Evolutionary conservation across 495 filamentous ascomycete genomes (phyloP).

Genomic region (Penicillium herquei): DNA sequence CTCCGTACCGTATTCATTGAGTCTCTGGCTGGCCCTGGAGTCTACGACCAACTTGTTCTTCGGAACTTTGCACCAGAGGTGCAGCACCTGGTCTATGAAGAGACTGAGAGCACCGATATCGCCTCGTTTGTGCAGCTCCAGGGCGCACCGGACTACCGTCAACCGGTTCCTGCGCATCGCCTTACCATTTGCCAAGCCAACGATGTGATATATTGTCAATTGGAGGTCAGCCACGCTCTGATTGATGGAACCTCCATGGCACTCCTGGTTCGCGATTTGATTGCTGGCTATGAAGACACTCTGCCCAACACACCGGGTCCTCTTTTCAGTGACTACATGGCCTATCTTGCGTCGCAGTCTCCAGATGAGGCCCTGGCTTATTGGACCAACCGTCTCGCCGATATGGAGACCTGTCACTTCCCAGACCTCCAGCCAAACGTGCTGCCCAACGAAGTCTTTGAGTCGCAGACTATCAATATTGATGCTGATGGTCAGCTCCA

Average conservation of each 20-base stretch:
- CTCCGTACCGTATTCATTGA: background rate
- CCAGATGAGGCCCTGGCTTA: background rate
- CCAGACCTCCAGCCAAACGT: too few relatives aligned
- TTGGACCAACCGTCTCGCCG: too few relatives aligned
- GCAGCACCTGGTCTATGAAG: background rate
- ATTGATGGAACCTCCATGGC: background rate
- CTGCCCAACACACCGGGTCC: background rate
- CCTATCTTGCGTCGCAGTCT: background rate
- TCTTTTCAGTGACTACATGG: too few relatives aligned
- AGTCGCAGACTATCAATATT: background rate
- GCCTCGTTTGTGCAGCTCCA: background rate
- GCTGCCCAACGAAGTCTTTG: too few relatives aligned
- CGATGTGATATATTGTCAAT: too few relatives aligned
- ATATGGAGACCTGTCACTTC: too few relatives aligned
- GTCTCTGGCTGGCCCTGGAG: background rate
- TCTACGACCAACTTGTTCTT: background rate
- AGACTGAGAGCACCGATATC: background rate
- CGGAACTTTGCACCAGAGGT: background rate
- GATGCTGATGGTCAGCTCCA: background rate
- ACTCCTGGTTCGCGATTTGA: background rate
- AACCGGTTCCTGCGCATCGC: background rate
- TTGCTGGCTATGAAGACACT: background rate
- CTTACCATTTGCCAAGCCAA: background rate
- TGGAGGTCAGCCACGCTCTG: background rate
- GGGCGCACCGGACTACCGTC: background rate